Conservation (phyloP, 1,284 basidiomycete species). For the Pascua guehoae region DNA sequence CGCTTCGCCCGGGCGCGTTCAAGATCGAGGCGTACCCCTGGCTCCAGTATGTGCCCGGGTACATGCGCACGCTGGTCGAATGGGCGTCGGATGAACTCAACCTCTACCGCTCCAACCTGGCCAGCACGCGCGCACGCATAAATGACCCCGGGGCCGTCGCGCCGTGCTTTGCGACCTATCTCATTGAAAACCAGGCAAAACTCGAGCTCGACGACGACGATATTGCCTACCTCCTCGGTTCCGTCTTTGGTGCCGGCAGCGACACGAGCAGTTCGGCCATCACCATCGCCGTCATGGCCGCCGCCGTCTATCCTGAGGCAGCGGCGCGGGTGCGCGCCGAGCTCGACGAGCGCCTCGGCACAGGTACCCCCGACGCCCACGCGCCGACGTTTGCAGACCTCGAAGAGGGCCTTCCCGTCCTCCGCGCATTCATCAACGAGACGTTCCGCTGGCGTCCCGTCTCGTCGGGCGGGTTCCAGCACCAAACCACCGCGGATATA, state of each 20-base stretch:
- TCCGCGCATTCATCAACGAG: slow-evolving; percentile 18
- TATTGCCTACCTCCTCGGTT: slow-evolving; percentile 19
- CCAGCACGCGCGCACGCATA: slow-evolving; percentile 44
- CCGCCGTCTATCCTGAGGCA: slow-evolving; percentile 59
- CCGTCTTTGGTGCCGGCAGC: slow-evolving; percentile 12
- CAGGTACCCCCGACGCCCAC: neutral
- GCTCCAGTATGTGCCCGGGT: slow-evolving; percentile 59
- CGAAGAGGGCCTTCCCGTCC: neutral
- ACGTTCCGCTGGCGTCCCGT: slow-evolving; percentile 22
- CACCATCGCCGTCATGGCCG: slow-evolving; percentile 59
- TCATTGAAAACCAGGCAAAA: neutral
- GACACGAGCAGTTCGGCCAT: slow-evolving; percentile 58
- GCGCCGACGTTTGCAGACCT: slow-evolving; percentile 13
- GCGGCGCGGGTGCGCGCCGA: slow-evolving; percentile 60
- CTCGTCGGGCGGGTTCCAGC: slow-evolving; percentile 18
- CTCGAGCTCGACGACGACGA: slow-evolving; percentile 12
- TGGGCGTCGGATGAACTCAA: slow-evolving; percentile 59
- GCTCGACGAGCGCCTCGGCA: slow-evolving; percentile 53
- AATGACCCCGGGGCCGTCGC: too few relatives aligned
- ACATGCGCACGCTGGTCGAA: slow-evolving; percentile 55
- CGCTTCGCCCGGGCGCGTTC: slow-evolving; percentile 58
- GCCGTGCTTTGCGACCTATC: slow-evolving; percentile 10
- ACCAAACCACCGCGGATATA: slow-evolving; percentile 9
- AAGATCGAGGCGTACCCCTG: slow-evolving; percentile 60
- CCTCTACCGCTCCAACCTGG: slow-evolving; percentile 57